Evolutionary conservation across 345 rosid genomes (phyloP).

Genomic region (Syzygium jambos): DNA sequence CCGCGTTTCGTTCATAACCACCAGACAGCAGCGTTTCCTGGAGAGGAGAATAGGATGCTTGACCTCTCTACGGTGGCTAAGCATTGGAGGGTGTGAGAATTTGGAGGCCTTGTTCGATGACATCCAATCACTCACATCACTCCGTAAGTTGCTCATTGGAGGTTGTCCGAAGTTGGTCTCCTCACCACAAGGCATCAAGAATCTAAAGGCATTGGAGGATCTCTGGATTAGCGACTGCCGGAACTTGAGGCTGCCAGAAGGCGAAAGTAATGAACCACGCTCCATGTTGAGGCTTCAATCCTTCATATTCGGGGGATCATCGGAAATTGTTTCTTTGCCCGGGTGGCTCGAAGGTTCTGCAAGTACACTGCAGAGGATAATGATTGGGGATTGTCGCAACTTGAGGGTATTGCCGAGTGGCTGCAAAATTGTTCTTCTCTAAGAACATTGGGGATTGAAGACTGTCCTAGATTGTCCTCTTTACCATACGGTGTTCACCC

Average conservation of each 20-base stretch:
- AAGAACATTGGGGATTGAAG: background rate
- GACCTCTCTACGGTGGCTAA: slow-evolving; percentile 1
- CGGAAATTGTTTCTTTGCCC: background rate
- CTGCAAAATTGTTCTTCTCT: background rate
- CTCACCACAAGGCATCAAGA: background rate
- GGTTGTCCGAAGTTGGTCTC: background rate
- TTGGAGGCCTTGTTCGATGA: slow-evolving; percentile 7
- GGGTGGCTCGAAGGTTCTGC: slow-evolving; percentile 10
- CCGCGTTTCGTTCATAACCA: background rate
- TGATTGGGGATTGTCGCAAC: background rate
- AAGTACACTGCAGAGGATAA: background rate
- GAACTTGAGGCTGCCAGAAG: background rate
- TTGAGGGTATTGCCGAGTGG: slow-evolving; percentile 1
- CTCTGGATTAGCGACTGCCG: background rate
- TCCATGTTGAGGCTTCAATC: background rate
- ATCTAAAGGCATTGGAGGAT: background rate
- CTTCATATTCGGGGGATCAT: background rate
- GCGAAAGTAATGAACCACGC: background rate
- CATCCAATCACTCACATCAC: background rate
- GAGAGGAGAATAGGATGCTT: slow-evolving; percentile 5
- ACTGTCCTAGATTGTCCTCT: too few species aligned
- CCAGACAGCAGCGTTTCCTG: background rate
- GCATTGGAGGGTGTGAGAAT: background rate
- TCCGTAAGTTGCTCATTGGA: background rate
- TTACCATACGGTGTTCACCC: background rate